Evolutionary conservation across 108 stramenopile species (phyloP).

Genomic region (Nitzschia sp.): DNA sequence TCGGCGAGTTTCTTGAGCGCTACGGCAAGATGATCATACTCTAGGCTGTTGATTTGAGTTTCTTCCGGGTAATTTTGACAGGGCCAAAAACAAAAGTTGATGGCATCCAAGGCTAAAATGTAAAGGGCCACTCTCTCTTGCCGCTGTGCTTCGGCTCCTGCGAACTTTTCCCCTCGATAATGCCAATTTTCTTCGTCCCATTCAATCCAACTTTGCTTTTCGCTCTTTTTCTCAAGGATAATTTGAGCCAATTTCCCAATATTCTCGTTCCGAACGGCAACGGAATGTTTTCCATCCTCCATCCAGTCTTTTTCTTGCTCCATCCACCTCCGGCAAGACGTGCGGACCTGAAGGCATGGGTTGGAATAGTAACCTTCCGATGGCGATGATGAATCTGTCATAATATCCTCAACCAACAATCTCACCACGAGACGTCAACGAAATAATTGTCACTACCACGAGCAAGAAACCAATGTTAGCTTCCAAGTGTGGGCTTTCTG

Average conservation of each 20-base stretch:
- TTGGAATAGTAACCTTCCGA: constrained; percentile 12
- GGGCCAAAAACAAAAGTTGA: constrained; percentile 97
- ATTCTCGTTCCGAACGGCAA: constrained; percentile 12
- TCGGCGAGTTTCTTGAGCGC: constrained; percentile 76
- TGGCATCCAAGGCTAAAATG: constrained; percentile 87
- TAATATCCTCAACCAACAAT: not conserved
- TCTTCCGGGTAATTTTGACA: constrained; percentile 5
- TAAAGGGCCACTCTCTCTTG: constrained; percentile 81
- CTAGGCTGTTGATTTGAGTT: constrained; percentile 48
- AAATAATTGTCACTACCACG: too few species aligned
- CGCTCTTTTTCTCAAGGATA: not conserved
- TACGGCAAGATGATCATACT: constrained; percentile 87
- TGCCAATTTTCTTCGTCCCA: constrained; percentile 94
- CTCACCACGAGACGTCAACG: too few species aligned
- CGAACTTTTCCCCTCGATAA: constrained; percentile 52
- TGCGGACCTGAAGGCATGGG: constrained; percentile 30
- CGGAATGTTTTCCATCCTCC: constrained; percentile 6
- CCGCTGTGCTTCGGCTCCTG: constrained; percentile 25
- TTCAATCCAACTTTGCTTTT: constrained; percentile 23
- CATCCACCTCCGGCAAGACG: constrained; percentile 35
- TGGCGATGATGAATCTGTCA: not conserved
- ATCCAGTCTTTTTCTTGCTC: constrained; percentile 19
- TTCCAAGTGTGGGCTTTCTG: not conserved
- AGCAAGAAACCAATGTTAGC: too few species aligned
- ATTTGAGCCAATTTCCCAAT: constrained; percentile 23